Base-by-base conservation (phyloP, 2,329 filamentous ascomycete genomes). In the Triangularia setosa region DNA sequence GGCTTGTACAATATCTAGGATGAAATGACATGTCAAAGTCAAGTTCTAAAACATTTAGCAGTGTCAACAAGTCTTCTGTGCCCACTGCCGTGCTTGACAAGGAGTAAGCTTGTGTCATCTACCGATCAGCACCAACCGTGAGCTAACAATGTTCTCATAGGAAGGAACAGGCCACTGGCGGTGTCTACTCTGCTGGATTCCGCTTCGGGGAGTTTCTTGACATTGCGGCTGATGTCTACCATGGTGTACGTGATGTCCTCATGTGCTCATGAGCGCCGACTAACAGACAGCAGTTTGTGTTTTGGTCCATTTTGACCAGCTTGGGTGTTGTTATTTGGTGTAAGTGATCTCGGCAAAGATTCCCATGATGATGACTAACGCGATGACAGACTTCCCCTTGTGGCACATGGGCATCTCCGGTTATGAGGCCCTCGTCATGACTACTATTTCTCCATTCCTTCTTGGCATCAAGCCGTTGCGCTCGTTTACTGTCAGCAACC, bases 391-490 rank as follows among this genome's bases (percentile, higher is more conserved):
- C 77, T 99, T 99, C 75, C 95, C 95, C 14, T 85, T 99, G 11
- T 99, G 95, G 95, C 88, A 97, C 76, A 99, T 99, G 95, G 95
- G 95, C 27, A 96, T 99, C 66, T 98, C 94, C 3, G 95, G 95
- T 67, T 99, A 95, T 74, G 95, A 99, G 78, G 90, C 88, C 53
- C 83, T 96, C 69, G 89, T 99, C 73, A 90, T 98, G 87, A 86
- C 85, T 58, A 94, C 92, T 3, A 77, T 94, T 60, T 91, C 93
- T 4, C 95, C 95, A 0, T 81, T 93, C 44, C 76, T 98, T 21
- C 86, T 99, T 53, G 87, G 83, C 23, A 89, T 93, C 67, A 83
- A 83, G 56, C 81, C 88, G 0, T 65, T 97, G 18, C 89, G 92
- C 65, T 84, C 84, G 44, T 75, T 91, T 16, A 83, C 91, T 11